phyloP scores from a whole-genome alignment of 306 rosid species.

The Luffa aegyptiaca region DNA sequence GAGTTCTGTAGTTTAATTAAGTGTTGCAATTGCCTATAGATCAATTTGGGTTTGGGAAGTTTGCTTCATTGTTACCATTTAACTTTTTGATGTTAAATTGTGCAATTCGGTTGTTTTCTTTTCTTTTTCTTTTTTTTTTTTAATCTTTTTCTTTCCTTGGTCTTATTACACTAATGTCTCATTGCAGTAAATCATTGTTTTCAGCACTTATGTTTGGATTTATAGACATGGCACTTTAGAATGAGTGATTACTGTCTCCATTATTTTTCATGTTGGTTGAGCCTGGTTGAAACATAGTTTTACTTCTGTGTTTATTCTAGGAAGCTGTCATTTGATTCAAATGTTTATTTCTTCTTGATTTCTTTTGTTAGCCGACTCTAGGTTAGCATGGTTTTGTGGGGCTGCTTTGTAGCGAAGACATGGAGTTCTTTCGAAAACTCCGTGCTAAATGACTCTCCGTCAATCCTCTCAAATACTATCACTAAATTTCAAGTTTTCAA shows the following conservation, averaged over 20 bases:
- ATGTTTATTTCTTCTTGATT: background rate
- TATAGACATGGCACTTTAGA: background rate
- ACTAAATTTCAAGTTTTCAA: background rate
- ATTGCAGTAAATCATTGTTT: background rate
- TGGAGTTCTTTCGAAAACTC: background rate
- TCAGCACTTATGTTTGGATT: background rate
- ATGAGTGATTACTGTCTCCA: background rate
- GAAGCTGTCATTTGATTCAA: background rate
- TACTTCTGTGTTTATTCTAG: background rate
- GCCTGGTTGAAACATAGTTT: background rate
- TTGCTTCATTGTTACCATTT: background rate
- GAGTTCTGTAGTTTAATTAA: background rate
- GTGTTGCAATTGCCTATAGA: background rate
- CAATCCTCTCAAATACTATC: background rate
- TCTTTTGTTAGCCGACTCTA: background rate
- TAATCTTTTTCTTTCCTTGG: background rate
- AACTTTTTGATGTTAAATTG: background rate
- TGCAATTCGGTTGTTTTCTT: background rate
- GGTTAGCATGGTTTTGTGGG: background rate
- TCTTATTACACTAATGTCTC: background rate
- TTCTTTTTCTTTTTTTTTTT: no score
- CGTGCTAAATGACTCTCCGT: background rate
- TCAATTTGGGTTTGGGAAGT: background rate
- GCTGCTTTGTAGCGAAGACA: background rate
- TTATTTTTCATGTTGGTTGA: background rate